Base-by-base conservation (phyloP, 352 stramenopile species). In the Pilasporangium apinafurcum region DNA sequence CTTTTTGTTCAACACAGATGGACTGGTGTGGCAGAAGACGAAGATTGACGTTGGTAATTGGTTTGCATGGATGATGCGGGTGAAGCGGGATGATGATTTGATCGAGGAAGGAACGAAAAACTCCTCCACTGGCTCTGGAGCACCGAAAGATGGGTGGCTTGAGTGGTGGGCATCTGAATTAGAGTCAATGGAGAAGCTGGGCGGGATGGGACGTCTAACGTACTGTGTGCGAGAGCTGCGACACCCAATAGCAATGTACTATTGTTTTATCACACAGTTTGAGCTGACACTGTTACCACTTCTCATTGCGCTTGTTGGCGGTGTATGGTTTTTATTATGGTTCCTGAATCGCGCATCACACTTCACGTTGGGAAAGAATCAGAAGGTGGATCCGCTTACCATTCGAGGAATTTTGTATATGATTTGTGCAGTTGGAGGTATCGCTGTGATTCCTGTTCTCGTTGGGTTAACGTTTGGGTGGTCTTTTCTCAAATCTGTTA, bases 1-100 rank as follows among this genome's bases (percentile, higher is more conserved):
- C 0, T 94, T 92, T 41, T 53, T 94, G 5, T 95, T 92, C 59
- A 95, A 95, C 55, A 92, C 83, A n/a, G 81, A 92, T 31, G 80
- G 80, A n/a, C 47, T 95, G 8, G 83, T 91, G 37, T 63, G 86
- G 14, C 69, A 86, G 28, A 92, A 92, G 49, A 85, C 81, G 9
- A 87, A 81, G 39, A 59, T 92, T 2, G 83, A 95, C 40, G 74
- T 92, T 17, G 43, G 53, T 2, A 78, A 92, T 35, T 95, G 83
- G 83, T 86, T 86, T 24, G 60, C 70, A 21, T 95, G 83, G 83
- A 90, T 92, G 80, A 86, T 90, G 72, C 59, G 66, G 42, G 68
- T 81, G 21, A 69, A 79, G 31, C 62, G 61, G 16, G 60, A 59
- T 0, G 53, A 63, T 3, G 62, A 77, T 21, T 42, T 68, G 26